phyloP scores from a whole-genome alignment of 2,329 filamentous ascomycete species.

The Colletotrichum orbiculare region DNA sequence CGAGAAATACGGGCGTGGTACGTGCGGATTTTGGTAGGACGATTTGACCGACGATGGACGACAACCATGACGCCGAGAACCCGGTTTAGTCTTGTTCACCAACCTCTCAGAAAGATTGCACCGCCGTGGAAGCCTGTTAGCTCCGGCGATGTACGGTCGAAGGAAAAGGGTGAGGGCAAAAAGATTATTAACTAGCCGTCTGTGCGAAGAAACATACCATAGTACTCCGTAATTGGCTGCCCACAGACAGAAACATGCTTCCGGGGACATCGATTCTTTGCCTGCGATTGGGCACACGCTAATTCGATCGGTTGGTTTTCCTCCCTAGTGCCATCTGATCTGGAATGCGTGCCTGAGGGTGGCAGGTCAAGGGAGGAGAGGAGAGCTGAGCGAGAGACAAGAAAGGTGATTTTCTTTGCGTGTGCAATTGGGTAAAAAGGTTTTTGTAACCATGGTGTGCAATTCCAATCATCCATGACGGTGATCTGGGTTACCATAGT shows the following conservation, averaged over 20 bases:
- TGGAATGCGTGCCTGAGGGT: slow-evolving; percentile 21
- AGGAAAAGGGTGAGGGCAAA: background rate
- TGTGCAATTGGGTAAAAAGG: no score
- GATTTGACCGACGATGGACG: background rate
- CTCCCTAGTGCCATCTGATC: background rate
- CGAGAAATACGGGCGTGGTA: slow-evolving; percentile 12
- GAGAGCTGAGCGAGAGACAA: background rate
- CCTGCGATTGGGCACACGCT: slow-evolving; percentile 1
- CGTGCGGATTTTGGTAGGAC: background rate
- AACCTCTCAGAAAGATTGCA: background rate
- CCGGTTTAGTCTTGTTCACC: background rate
- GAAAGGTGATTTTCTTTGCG: no score
- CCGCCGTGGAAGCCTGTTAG: slow-evolving; percentile 1
- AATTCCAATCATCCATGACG: background rate
- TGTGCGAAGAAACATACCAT: no score
- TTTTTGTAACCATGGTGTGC: background rate
- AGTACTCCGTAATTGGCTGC: no score
- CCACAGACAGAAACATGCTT: no score
- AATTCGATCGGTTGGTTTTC: background rate
- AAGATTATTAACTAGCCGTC: background rate
- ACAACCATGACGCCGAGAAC: background rate
- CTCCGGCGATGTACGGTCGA: background rate
- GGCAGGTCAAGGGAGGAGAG: background rate
- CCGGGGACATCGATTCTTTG: background rate
- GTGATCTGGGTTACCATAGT: slow-evolving; percentile 1